These are phyloP conservation scores for Linanthus parryae DNA, from an alignment of 148 eudicot species.

Conservation along the genomic window DNA sequence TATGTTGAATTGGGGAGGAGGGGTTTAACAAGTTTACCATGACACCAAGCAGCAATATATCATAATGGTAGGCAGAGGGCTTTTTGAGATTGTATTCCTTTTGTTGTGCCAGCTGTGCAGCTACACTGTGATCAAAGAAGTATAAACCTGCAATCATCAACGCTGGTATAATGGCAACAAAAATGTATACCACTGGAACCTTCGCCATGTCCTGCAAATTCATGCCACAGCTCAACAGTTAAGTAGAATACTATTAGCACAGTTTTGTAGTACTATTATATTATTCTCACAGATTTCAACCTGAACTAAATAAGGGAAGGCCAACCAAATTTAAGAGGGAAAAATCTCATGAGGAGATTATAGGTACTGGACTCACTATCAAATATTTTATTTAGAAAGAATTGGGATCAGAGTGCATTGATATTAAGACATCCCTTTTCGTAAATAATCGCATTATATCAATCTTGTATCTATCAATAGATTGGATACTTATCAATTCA, in stretches of 20 bases:
- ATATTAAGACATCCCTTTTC: no score
- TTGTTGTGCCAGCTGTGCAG: constrained; percentile 91
- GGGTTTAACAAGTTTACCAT: constrained; percentile 39
- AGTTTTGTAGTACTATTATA: background rate
- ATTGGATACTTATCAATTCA: no score
- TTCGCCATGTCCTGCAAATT: constrained; percentile 68
- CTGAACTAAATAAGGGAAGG: no score
- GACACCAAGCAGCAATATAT: constrained; percentile 69
- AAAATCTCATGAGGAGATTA: no score
- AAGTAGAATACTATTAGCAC: no score
- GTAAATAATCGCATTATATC: no score
- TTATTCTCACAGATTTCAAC: background rate
- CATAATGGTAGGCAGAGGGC: constrained; percentile 81
- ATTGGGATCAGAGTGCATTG: no score
- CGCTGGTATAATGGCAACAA: constrained; percentile 75
- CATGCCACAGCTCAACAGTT: no score
- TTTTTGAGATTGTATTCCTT: constrained; percentile 85
- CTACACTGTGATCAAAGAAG: constrained; percentile 95
- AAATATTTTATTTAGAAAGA: no score
- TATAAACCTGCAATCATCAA: constrained; percentile 90
- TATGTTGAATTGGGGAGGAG: background rate
- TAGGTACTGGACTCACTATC: no score
- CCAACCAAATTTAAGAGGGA: no score
- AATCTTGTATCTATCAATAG: no score
- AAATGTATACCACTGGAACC: constrained; percentile 55